Conservation (phyloP, 495 filamentous ascomycete species). For the Penicillium canariense region DNA sequence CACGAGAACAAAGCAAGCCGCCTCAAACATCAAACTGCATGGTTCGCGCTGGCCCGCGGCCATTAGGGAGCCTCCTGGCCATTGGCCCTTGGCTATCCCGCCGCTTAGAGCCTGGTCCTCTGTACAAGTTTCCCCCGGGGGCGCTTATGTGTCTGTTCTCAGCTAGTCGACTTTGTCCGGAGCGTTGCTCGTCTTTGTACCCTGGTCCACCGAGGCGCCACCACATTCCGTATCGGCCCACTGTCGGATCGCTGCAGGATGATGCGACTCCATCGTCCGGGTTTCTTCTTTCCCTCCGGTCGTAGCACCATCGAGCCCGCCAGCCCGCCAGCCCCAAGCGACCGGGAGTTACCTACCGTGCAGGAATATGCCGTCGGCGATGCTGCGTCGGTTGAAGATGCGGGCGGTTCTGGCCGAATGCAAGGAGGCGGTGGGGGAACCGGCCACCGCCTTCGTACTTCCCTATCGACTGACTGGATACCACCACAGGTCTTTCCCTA, state of each 20-base stretch:
- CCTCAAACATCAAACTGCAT: neutral
- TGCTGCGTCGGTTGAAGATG: conserved; percentile 5
- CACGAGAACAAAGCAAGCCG: too few relatives aligned
- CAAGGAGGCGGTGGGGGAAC: conserved; percentile 6
- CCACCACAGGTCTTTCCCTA: too few relatives aligned
- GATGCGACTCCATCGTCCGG: conserved; percentile 8
- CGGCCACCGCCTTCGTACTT: too few relatives aligned
- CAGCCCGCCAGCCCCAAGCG: too few relatives aligned
- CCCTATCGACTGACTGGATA: too few relatives aligned
- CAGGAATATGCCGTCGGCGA: conserved; percentile 1
- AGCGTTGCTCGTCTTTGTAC: too few relatives aligned
- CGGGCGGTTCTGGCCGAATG: conserved; percentile 3
- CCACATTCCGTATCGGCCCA: conserved; percentile 24
- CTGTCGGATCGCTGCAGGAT: conserved; percentile 10
- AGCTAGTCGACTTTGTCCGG: too few relatives aligned
- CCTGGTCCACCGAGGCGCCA: neutral
- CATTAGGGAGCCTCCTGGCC: neutral
- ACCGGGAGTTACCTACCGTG: neutral
- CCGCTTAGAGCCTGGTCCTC: too few relatives aligned
- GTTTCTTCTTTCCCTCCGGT: neutral
- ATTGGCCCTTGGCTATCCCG: neutral
- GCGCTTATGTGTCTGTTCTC: too few relatives aligned
- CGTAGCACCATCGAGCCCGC: conserved; percentile 1
- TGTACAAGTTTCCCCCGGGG: too few relatives aligned
- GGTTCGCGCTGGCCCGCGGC: neutral